These are phyloP conservation scores for Dendrostoma leiphaemia DNA, from an alignment of 2,329 filamentous ascomycete species.

Conservation along the genomic window DNA sequence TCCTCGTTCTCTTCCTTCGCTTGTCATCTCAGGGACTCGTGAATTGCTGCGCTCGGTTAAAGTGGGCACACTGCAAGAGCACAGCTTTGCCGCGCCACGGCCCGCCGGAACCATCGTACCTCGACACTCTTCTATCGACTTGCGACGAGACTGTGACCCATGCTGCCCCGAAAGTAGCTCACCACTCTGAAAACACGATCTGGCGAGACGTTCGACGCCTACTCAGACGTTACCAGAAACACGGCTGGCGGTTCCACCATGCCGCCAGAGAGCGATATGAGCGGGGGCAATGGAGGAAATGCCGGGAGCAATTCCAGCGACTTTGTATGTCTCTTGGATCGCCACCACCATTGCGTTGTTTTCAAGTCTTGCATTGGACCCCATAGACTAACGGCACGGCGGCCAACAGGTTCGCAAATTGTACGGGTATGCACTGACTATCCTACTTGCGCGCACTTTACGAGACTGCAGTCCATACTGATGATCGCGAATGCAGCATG, in stretches of 20 bases:
- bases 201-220: not conserved
- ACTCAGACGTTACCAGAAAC: not conserved
- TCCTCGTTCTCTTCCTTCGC: not conserved
- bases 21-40: too few species aligned
- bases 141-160: too few species aligned
- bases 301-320: conserved; percentile 79
- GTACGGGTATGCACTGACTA: conserved; percentile 73
- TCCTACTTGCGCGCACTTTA: conserved; percentile 5
- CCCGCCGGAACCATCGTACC: too few species aligned
- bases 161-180: not conserved
- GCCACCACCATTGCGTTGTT: conserved; percentile 13
- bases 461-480: conserved; percentile 21
- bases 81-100: too few species aligned
- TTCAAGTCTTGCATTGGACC: conserved; percentile 6
- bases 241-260: conserved; percentile 25
- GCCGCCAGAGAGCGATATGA: conserved; percentile 36
- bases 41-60: too few species aligned
- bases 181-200: not conserved
- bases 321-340: conserved; percentile 67
- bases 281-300: conserved; percentile 37
- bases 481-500: conserved; percentile 63
- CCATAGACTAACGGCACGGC: not conserved
- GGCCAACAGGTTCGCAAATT: conserved; percentile 82
- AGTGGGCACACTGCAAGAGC: too few species aligned
- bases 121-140: not conserved